A percentile compares a stretch with the other conserved stretches of the same genome.
phyloP scores from a whole-genome alignment of 108 stramenopile species.

The Conticribra guillardii region DNA sequence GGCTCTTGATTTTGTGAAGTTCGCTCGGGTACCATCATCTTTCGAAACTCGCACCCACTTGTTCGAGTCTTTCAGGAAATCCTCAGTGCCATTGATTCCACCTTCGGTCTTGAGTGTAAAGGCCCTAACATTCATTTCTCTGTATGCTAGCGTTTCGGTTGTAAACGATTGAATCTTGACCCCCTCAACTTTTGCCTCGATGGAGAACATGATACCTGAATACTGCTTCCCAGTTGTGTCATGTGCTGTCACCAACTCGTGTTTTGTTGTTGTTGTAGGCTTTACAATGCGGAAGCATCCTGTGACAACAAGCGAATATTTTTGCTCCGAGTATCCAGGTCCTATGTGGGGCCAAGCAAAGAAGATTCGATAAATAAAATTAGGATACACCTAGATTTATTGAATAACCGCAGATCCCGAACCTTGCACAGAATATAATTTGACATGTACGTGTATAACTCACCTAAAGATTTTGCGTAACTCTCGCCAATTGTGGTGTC shows the following conservation, averaged over 20 bases:
- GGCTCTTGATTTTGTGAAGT: no score
- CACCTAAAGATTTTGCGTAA: no score
- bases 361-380: slow-evolving; percentile 4
- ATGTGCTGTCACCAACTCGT: slow-evolving; percentile 5
- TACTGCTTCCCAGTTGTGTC: not conserved
- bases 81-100: slow-evolving; percentile 5
- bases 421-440: no score
- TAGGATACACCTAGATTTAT: no score
- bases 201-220: slow-evolving; percentile 17
- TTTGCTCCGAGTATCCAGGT: not conserved
- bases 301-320: slow-evolving; percentile 16
- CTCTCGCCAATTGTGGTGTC: no score
- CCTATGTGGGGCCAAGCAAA: slow-evolving; percentile 3
- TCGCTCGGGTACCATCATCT: not conserved
- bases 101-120: slow-evolving; percentile 3
- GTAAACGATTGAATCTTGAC: slow-evolving; percentile 9
- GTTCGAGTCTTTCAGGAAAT: not conserved
- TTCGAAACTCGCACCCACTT: slow-evolving; percentile 9
- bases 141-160: slow-evolving; percentile 1
- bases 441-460: no score
- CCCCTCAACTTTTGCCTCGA: slow-evolving; percentile 4
- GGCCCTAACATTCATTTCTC: not conserved
- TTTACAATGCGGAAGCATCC: slow-evolving; percentile 12
- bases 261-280: not conserved
- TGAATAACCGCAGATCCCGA: no score